Evolutionary conservation across 192 early-diverging fungal genomes (phyloP), one percentile per base, ranked within the genome.

Genomic region (Entophlyctis helioformis): DNA sequence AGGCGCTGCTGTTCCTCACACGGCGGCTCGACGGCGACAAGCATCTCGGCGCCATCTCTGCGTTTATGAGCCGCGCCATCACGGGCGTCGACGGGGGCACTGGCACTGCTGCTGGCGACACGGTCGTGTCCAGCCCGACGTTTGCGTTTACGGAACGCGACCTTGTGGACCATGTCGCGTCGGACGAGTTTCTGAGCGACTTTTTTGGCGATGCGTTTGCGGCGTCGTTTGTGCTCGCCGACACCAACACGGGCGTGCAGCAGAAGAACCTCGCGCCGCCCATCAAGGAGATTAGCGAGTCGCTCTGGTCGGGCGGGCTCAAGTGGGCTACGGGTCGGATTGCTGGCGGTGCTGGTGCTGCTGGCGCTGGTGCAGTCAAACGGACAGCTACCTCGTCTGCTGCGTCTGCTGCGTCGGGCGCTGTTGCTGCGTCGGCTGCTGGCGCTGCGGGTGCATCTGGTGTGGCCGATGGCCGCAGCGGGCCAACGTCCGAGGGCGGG

Each of bases 151-250:
- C 82, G 25, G n/a, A n/a, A n/a, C n/a, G n/a, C n/a, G n/a, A n/a
- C n/a, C n/a, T n/a, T n/a, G n/a, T n/a, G n/a, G 86, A 94, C 69
- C 75, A 89, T 1, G 69, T 90, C n/a, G 60, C 94, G 44, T 82
- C 78, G 15, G 89, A 94, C 54, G 86, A 84, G 32, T 73, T 80
- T 28, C 62, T 96, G n/a, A 84, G 88, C 45, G 62, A 68, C 23
- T 91, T 88, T 43, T 92, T 96, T 54, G 81, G 86, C 16, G 56
- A 52, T 23, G 80, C 67, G 24, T 86, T 88, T 57, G 34, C 62
- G 2, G 33, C 39, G 28, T 71, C 70, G 5, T 82, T 86, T 62
- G 63, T 71, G 32, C 39, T 88, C 12, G 54, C 70, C 21, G 79
- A 86, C 41, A 51, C 49, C 35, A 49, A 59, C 22, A 54, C 60